Base-by-base conservation (phyloP, 257 asterid genomes). In the Gynochthodes officinalis region DNA sequence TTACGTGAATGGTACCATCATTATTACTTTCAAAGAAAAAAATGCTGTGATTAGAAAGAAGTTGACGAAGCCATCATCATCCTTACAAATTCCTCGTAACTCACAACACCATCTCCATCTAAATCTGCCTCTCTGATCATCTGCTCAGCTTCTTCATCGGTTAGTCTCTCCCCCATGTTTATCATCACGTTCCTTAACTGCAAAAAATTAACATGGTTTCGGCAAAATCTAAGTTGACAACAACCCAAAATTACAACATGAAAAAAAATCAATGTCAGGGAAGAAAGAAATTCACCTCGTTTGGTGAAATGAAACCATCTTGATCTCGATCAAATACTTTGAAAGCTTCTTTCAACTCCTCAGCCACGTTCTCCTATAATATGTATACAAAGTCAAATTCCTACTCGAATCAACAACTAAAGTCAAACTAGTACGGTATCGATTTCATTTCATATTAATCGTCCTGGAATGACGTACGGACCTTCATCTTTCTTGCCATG, bases 281-380 rank as follows among this genome's bases (percentile, higher is more conserved):
- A n/a, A n/a, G n/a, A n/a, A n/a, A n/a, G n/a, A n/a, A 28, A 6
- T 16, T 68, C n/a, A 90, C 96, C 96, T 91, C 97, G 16, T 50
- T 49, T 10, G 94, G 86, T 1, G 96, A 91, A 76, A 91, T 91
- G 84, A 87, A 89, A 33, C 97, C 97, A 77, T 91, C 97, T 80
- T 89, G 97, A 76, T 91, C 96, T 53, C 90, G 75, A 54, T 91
- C 97, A 64, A 91, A 91, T 9, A 91, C 97, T 78, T 86, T 87
- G 84, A 91, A 91, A 52, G 94, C 96, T 82, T 89, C 97, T 73
- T 86, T 87, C 37, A 89, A 73, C 74, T 91, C 97, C n/a, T 87
- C 96, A 3, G 86, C 73, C 18, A 77, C 86, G 72, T 84, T 86
- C 61, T 90, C 94, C 96, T 87, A 48, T 48, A 35, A 65, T 63